Percentiles rank a stretch among this genome's conserved stretches.
These are phyloP conservation scores for Arthrobotrys sinensis DNA, from an alignment of 2,329 filamentous ascomycete genomes.

Conservation along the genomic window DNA sequence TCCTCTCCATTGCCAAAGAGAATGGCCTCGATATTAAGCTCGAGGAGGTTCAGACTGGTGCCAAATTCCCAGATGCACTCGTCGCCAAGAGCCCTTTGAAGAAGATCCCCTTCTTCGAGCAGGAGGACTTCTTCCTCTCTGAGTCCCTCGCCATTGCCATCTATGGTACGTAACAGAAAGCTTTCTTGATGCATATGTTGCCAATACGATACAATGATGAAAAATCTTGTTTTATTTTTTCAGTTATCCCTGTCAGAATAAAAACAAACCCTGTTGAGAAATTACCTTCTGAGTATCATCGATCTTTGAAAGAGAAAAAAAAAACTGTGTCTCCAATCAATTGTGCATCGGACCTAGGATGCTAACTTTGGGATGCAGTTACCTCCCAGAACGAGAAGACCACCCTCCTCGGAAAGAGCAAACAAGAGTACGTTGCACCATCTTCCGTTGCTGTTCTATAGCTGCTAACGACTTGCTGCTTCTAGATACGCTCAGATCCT, in stretches of 20 bases:
- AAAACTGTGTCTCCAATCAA: conserved; percentile 42
- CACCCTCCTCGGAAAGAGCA: conserved; percentile 98
- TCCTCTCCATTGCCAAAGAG: conserved; percentile 95
- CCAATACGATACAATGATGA: conserved; percentile 59
- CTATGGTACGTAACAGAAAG: conserved; percentile 82
- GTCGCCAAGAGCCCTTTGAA: conserved; percentile 85
- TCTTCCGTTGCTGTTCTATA: too few relatives aligned
- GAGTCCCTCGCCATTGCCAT: conserved; percentile 96
- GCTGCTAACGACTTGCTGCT: conserved; percentile 63
- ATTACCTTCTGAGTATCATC: conserved; percentile 80
- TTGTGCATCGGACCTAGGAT: background rate
- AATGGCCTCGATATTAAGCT: conserved; percentile 94
- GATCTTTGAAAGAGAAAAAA: conserved; percentile 66
- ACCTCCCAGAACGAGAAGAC: conserved; percentile 99
- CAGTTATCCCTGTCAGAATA: conserved; percentile 99
- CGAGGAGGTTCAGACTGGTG: conserved; percentile 78
- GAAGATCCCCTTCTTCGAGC: conserved; percentile 94
- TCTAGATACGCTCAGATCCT: conserved; percentile 92
- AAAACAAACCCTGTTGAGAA: conserved; percentile 82
- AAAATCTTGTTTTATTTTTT: conserved; percentile 54
- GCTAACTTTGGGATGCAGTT: conserved; percentile 73
- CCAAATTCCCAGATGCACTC: conserved; percentile 70
- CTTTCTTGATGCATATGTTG: conserved; percentile 59
- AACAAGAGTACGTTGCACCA: conserved; percentile 84
- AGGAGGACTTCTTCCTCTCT: conserved; percentile 87